A percentile compares a stretch with the other conserved stretches of the same genome.
Conservation (phyloP, 2,329 filamentous ascomycete genomes). For the Rachicladosporium sp. region DNA sequence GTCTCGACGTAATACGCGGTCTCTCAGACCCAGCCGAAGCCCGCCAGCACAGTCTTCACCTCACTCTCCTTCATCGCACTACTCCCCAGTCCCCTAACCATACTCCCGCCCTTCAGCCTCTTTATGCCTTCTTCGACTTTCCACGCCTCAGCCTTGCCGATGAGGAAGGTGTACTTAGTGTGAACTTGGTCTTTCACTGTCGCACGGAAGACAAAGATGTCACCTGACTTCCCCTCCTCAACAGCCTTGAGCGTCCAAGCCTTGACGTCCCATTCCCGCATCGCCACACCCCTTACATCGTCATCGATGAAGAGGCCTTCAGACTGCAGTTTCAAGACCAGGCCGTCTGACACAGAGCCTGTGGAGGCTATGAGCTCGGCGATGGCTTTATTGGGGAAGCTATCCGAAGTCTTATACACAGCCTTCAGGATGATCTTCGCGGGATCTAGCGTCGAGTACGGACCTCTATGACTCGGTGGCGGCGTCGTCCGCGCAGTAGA, state of each 20-base stretch:
- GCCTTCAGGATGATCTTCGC: conserved; percentile 93
- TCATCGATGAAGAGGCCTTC: conserved; percentile 97
- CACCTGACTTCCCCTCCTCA: conserved; percentile 45
- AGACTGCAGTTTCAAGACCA: conserved; percentile 83
- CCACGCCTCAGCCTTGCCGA: conserved; percentile 48
- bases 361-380: conserved; percentile 79
- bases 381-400: conserved; percentile 77
- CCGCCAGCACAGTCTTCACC: conserved; percentile 25
- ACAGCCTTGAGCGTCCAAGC: conserved; percentile 91
- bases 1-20: not conserved
- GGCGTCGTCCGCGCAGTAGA: conserved; percentile 76
- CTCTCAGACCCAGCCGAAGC: conserved; percentile 21
- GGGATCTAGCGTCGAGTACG: conserved; percentile 80
- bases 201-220: conserved; percentile 45
- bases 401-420: conserved; percentile 85
- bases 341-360: conserved; percentile 75
- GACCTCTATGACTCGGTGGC: conserved; percentile 62
- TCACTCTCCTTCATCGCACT: conserved; percentile 38
- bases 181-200: conserved; percentile 47
- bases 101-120: conserved; percentile 42
- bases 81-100: conserved; percentile 43
- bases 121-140: conserved; percentile 49
- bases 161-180: conserved; percentile 49
- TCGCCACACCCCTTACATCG: conserved; percentile 78
- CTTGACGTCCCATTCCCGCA: conserved; percentile 97